Conservation (phyloP, 2,329 filamentous ascomycete genomes). For the Colletotrichum higginsianum region DNA sequence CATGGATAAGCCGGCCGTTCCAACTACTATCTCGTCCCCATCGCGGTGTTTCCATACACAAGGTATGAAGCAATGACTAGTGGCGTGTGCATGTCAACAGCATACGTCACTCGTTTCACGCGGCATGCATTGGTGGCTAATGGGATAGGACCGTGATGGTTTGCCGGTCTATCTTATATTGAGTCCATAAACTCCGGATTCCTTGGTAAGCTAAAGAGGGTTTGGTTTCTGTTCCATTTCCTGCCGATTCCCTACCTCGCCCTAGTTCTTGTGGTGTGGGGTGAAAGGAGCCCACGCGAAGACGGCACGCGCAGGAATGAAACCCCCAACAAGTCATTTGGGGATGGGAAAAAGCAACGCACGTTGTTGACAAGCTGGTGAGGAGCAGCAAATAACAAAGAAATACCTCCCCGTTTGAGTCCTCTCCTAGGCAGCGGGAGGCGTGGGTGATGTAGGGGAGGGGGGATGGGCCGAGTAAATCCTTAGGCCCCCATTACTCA, state of each 20-base stretch:
- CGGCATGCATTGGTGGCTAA: background rate
- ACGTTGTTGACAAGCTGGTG: slow-evolving; percentile 9
- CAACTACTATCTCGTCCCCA: too few species aligned
- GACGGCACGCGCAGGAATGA: background rate
- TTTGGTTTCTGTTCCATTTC: slow-evolving; percentile 13
- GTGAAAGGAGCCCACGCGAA: slow-evolving; percentile 8
- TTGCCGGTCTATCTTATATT: slow-evolving; percentile 24
- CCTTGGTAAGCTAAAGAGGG: slow-evolving; percentile 29
- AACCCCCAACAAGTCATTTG: background rate
- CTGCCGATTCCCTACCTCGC: slow-evolving; percentile 17
- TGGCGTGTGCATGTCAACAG: background rate
- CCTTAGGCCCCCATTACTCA: slow-evolving; percentile 28
- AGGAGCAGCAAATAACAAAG: slow-evolving; percentile 3
- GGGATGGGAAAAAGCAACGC: slow-evolving; percentile 6
- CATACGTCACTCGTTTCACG: too few species aligned
- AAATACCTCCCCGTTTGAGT: background rate
- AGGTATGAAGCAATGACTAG: background rate
- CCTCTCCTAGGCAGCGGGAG: slow-evolving; percentile 2
- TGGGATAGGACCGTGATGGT: background rate
- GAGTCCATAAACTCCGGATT: slow-evolving; percentile 29
- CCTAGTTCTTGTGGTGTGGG: background rate
- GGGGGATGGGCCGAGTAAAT: background rate
- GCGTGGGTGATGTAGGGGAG: background rate
- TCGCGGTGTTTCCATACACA: background rate
- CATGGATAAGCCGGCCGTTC: background rate